A percentile compares a stretch with the other conserved stretches of the same genome.
Evolutionary conservation across 2,329 filamentous ascomycete genomes (phyloP).

Genomic region (Ophiostoma triangulosporum): DNA sequence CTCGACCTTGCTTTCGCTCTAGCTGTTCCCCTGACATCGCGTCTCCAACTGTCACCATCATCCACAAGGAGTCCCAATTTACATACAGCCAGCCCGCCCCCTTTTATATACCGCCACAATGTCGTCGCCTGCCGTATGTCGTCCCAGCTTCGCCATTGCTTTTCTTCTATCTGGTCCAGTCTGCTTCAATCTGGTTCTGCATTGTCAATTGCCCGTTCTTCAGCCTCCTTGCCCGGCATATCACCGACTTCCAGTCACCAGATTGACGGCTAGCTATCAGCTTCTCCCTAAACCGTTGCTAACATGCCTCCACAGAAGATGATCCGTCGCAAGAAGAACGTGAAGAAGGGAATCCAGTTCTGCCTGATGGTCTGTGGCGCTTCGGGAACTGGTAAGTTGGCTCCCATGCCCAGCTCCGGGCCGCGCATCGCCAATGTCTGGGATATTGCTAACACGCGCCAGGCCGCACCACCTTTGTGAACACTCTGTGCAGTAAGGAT

Average conservation of each 20-base stretch:
- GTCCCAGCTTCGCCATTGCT: constrained; percentile 5
- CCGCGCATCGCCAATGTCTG: neutral
- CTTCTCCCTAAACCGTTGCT: constrained; percentile 13
- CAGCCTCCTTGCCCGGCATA: neutral
- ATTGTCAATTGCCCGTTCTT: neutral
- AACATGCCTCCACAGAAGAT: constrained; percentile 50
- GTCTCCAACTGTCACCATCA: neutral
- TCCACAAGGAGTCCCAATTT: neutral
- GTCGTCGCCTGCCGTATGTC: constrained; percentile 24
- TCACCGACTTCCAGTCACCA: neutral
- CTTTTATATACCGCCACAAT: constrained; percentile 13
- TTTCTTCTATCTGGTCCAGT: neutral
- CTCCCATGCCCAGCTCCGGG: neutral
- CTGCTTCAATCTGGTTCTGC: neutral
- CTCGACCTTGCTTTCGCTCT: constrained; percentile 2
- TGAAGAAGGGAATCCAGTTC: constrained; percentile 99
- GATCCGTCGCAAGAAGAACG: constrained; percentile 99
- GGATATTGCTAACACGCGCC: neutral
- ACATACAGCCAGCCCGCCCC: no score
- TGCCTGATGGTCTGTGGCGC: constrained; percentile 99
- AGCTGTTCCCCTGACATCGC: neutral
- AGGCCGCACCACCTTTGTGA: constrained; percentile 98
- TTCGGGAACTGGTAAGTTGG: constrained; percentile 78
- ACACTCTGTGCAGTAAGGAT: constrained; percentile 92
- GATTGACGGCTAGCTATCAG: neutral